These are phyloP conservation scores for Brettanomyces anomalus DNA, from an alignment of 805 yeast species.

Conservation along the genomic window DNA sequence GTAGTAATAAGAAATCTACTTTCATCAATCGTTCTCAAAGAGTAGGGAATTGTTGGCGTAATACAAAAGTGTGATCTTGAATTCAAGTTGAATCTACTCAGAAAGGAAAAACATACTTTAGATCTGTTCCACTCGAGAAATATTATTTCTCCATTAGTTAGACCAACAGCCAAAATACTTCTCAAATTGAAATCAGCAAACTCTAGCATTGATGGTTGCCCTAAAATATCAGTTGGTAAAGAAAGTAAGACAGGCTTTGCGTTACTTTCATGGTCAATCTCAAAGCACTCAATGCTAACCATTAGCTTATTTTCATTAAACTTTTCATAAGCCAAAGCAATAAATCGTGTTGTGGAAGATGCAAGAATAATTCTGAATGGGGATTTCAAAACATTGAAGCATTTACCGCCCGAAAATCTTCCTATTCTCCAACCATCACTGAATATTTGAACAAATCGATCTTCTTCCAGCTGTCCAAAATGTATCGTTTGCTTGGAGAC, in stretches of 20 bases:
- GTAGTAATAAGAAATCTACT: slow-evolving; percentile 14
- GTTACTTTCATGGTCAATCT: neutral
- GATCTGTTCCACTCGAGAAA: no score
- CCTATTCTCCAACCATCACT: slow-evolving; percentile 18
- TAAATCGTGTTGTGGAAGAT: slow-evolving; percentile 3
- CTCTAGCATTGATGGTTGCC: slow-evolving; percentile 13
- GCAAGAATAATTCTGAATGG: slow-evolving; percentile 13
- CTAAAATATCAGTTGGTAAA: neutral
- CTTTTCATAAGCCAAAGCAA: slow-evolving; percentile 14
- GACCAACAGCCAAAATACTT: no score
- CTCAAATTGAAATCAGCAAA: neutral
- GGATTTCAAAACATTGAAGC: slow-evolving; percentile 3
- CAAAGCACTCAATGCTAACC: slow-evolving; percentile 11
- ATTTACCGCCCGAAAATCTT: slow-evolving; percentile 4
- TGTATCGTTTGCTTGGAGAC: slow-evolving; percentile 9
- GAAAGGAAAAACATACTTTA: no score
- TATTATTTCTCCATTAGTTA: no score
- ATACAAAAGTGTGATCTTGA: no score
- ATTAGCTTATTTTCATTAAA: neutral
- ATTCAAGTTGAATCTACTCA: no score
- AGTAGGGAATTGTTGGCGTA: no score
- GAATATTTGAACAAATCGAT: slow-evolving; percentile 13
- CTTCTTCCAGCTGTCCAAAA: slow-evolving; percentile 5
- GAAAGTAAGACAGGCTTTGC: slow-evolving; percentile 4
- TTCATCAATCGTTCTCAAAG: slow-evolving; percentile 1